These are phyloP conservation scores for Filobasidium uniguttulatum DNA, from an alignment of 1,284 basidiomycete species.

Conservation along the genomic window DNA sequence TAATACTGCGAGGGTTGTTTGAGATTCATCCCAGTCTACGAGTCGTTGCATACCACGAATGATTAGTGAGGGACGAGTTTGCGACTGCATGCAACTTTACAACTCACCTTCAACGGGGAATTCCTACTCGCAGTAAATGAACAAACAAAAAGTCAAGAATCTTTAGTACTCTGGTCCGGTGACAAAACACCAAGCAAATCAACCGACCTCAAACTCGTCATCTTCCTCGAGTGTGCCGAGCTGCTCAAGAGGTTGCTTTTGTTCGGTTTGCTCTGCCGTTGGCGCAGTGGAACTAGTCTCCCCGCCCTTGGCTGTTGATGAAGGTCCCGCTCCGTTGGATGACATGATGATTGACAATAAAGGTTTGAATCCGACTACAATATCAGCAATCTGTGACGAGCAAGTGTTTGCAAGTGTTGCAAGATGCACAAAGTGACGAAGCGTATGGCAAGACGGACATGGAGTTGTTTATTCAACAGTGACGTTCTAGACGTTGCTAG, in stretches of 20 bases:
- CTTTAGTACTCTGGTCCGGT: too few relatives aligned
- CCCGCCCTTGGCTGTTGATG: too few relatives aligned
- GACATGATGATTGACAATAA: neutral
- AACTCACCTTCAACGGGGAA: slow-evolving; percentile 31
- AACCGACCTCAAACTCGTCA: slow-evolving; percentile 39
- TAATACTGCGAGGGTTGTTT: slow-evolving; percentile 28
- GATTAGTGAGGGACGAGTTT: too few relatives aligned
- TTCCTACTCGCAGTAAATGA: slow-evolving; percentile 25
- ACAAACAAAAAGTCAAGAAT: neutral
- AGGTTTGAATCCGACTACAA: too few relatives aligned
- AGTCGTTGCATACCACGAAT: too few relatives aligned
- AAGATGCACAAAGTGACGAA: too few relatives aligned
- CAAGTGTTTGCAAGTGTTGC: too few relatives aligned
- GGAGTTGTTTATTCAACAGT: too few relatives aligned
- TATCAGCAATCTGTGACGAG: too few relatives aligned
- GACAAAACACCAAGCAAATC: neutral
- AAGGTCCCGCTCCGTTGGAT: neutral
- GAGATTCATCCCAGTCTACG: slow-evolving; percentile 19
- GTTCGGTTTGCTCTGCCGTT: neutral
- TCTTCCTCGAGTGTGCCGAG: slow-evolving; percentile 38
- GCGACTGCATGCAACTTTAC: too few relatives aligned
- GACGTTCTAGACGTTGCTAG: too few relatives aligned
- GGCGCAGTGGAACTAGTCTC: neutral
- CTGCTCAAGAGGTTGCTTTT: slow-evolving; percentile 19
- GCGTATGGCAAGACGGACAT: too few relatives aligned